These are phyloP conservation scores for Setaria viridis DNA, from an alignment of 202 grass and related monocot genomes.

Conservation along the genomic window DNA sequence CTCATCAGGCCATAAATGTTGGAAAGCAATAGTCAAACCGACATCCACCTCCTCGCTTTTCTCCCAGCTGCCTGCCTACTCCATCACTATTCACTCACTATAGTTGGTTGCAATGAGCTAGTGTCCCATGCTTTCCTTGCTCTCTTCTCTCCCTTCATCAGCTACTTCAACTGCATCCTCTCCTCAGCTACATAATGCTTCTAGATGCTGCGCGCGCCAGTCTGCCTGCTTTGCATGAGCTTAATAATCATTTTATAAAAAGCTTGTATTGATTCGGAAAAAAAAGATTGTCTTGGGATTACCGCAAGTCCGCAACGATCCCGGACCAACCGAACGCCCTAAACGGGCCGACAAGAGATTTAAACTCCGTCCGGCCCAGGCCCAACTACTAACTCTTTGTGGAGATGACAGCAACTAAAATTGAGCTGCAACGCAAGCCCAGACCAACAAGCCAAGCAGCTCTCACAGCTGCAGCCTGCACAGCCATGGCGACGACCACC, in stretches of 20 bases:
- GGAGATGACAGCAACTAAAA: no score
- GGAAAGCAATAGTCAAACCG: not conserved
- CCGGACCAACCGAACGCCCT: no score
- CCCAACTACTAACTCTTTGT: not conserved
- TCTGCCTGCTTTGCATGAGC: not conserved
- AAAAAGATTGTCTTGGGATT: no score
- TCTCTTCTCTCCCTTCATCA: not conserved
- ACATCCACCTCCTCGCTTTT: not conserved
- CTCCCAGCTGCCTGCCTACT: not conserved
- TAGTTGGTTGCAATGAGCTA: not conserved
- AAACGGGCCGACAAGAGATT: not conserved
- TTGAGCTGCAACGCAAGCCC: not conserved
- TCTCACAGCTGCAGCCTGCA: not conserved
- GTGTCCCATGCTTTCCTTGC: not conserved
- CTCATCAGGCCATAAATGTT: not conserved
- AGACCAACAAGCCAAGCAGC: conserved; percentile 11
- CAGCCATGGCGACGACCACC: conserved; percentile 35
- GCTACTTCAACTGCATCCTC: not conserved
- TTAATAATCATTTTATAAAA: no score
- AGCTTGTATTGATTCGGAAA: no score
- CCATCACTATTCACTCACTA: not conserved
- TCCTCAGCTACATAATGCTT: not conserved
- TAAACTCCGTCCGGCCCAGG: not conserved
- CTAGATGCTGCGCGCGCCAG: not conserved
- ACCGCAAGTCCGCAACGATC: no score